Percentiles rank a stretch among this genome's conserved stretches.
Conservation (phyloP, 1,284 basidiomycete species). For the Vanrija pseudolonga region DNA sequence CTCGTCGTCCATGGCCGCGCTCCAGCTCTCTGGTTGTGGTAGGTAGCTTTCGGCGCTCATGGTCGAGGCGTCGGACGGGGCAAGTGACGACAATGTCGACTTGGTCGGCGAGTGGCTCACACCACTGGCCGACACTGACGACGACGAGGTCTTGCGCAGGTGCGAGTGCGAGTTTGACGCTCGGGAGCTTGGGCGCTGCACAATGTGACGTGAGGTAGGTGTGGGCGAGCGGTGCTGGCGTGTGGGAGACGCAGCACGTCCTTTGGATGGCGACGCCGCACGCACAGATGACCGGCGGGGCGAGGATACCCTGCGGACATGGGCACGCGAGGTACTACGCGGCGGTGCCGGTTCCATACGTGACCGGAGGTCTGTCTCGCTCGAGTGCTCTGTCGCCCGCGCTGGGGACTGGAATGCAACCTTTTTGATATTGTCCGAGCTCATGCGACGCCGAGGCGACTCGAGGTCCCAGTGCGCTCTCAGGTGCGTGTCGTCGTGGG, state of each 20-base stretch:
- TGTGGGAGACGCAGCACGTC: not conserved
- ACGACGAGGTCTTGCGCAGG: not conserved
- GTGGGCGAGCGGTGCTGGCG: not conserved
- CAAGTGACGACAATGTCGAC: slow-evolving; percentile 3
- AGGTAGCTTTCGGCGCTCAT: slow-evolving; percentile 30
- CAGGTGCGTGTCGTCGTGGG: not conserved
- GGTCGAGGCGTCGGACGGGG: slow-evolving; percentile 7
- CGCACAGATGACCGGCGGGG: not conserved
- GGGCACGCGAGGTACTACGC: not conserved
- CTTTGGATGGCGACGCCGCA: not conserved
- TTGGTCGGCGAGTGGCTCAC: slow-evolving; percentile 7
- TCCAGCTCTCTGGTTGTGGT: slow-evolving; percentile 78
- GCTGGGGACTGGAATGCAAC: slow-evolving; percentile 13
- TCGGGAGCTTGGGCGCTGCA: not conserved
- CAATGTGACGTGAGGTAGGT: not conserved
- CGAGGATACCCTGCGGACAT: not conserved
- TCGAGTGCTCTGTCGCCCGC: not conserved
- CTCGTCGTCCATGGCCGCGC: slow-evolving; percentile 90
- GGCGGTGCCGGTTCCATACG: not conserved
- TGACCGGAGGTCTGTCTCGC: slow-evolving; percentile 11
- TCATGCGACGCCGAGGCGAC: slow-evolving; percentile 6
- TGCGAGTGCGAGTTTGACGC: not conserved
- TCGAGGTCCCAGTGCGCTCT: slow-evolving; percentile 1
- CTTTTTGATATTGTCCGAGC: slow-evolving; percentile 17
- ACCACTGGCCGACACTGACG: not conserved